A percentile compares a stretch with the other conserved stretches of the same genome.
Conservation (phyloP, 2,329 filamentous ascomycete species). For the Scleromitrula shiraiana region DNA sequence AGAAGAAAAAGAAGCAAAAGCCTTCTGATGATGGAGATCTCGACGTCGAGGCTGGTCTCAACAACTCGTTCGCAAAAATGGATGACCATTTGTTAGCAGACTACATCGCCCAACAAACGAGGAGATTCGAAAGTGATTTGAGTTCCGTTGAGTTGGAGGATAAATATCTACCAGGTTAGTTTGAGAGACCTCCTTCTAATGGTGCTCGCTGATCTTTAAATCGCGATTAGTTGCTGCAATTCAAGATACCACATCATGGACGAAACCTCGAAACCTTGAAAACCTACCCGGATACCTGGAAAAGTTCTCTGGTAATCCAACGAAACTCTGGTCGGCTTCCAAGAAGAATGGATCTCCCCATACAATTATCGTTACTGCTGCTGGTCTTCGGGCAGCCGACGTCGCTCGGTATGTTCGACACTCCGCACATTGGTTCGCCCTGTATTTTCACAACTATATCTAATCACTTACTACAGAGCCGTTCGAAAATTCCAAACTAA, state of each 20-base stretch:
- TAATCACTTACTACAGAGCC: conserved; percentile 40
- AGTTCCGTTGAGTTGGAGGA: conserved; percentile 81
- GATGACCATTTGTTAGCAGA: conserved; percentile 78
- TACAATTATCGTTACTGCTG: conserved; percentile 79
- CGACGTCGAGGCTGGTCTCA: conserved; percentile 66
- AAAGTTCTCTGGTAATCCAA: conserved; percentile 47
- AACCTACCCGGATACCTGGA: conserved; percentile 77
- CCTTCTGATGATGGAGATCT: conserved; percentile 48
- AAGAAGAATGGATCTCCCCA: conserved; percentile 68
- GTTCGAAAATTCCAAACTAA: conserved; percentile 74
- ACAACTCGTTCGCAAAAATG: conserved; percentile 74
- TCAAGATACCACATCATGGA: conserved; percentile 70
- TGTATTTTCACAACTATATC: background rate
- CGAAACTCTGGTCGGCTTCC: conserved; percentile 52
- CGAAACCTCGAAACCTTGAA: conserved; percentile 56
- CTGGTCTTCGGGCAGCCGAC: conserved; percentile 80
- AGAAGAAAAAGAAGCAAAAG: conserved; percentile 43
- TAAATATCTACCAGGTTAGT: conserved; percentile 65
- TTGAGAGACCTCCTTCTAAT: background rate
- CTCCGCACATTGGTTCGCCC: background rate
- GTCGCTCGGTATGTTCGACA: conserved; percentile 54
- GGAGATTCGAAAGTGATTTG: conserved; percentile 69
- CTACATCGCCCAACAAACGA: conserved; percentile 72
- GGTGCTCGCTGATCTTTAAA: background rate
- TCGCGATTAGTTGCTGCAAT: conserved; percentile 52